phyloP scores from a whole-genome alignment of 2,329 filamentous ascomycete genomes.

The Aureobasidium melanogenum region DNA sequence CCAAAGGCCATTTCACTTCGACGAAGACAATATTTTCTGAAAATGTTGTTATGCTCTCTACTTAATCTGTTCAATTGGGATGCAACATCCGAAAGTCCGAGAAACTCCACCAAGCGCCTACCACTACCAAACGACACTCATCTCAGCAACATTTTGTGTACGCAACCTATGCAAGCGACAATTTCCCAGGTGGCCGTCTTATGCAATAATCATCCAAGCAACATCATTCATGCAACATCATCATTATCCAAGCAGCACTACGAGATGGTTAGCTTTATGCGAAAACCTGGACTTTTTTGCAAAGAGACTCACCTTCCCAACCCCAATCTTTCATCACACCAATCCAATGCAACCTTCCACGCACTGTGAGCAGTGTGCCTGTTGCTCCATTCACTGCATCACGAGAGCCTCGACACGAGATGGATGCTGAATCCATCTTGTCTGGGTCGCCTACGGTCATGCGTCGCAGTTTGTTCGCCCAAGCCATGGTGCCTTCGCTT shows the following conservation, averaged over 20 bases:
- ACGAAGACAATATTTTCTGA: not conserved
- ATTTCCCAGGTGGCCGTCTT: not conserved
- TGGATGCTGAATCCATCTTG: not conserved
- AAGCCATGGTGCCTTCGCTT: conserved; percentile 12
- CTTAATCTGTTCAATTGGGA: not conserved
- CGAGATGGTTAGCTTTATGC: conserved; percentile 9
- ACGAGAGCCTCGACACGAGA: conserved; percentile 7
- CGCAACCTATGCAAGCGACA: not conserved
- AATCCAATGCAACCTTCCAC: conserved; percentile 58
- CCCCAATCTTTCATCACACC: conserved; percentile 63
- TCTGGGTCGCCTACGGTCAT: not conserved
- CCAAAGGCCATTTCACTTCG: not conserved
- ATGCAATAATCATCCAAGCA: not conserved
- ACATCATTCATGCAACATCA: not conserved
- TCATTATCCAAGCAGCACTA: conserved; percentile 32
- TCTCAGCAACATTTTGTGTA: not conserved
- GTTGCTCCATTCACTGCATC: conserved; percentile 30
- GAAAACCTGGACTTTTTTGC: not conserved
- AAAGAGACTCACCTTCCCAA: conserved; percentile 56
- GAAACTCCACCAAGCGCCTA: not conserved
- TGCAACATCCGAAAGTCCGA: not conserved
- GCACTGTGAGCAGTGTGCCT: conserved; percentile 55
- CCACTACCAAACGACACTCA: not conserved
- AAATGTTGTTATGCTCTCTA: not conserved
- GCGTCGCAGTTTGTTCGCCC: conserved; percentile 3